A percentile compares a stretch with the other conserved stretches of the same genome.
phyloP scores from a whole-genome alignment of 1,284 basidiomycete genomes.

The Sutorius eximius region DNA sequence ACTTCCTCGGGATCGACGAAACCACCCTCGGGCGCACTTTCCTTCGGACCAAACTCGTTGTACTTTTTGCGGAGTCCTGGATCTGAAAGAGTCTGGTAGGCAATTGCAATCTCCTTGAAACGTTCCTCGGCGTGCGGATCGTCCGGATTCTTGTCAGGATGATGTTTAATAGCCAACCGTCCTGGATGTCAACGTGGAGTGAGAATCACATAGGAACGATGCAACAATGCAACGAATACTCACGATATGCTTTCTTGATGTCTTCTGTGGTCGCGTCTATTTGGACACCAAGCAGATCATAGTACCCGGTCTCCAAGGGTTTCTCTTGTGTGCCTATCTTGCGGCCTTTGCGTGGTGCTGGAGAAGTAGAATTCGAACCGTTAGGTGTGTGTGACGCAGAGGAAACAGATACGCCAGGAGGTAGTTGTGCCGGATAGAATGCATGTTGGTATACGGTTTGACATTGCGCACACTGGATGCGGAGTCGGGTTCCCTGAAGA shows the following conservation, averaged over 20 bases:
- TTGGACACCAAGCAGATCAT: constrained; percentile 79
- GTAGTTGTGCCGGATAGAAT: constrained; percentile 63
- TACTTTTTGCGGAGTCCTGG: constrained; percentile 84
- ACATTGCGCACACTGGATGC: constrained; percentile 72
- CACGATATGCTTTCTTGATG: constrained; percentile 94
- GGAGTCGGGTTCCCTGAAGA: constrained; percentile 61
- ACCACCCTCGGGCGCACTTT: constrained; percentile 76
- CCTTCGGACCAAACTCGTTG: constrained; percentile 87
- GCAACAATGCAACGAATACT: constrained; percentile 22
- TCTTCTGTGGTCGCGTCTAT: constrained; percentile 79
- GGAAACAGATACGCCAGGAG: constrained; percentile 28
- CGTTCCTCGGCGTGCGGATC: constrained; percentile 90
- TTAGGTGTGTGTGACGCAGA: constrained; percentile 10
- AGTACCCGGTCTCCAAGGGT: constrained; percentile 88
- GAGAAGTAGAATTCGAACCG: constrained; percentile 17
- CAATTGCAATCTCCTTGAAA: constrained; percentile 87
- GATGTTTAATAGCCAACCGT: constrained; percentile 90
- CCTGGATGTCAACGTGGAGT: constrained; percentile 43
- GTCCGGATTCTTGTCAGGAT: constrained; percentile 91
- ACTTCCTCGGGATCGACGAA: constrained; percentile 77
- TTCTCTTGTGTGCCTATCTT: constrained; percentile 87
- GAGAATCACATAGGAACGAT: background rate
- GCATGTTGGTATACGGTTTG: constrained; percentile 56
- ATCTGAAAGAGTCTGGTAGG: constrained; percentile 90
- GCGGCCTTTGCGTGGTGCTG: constrained; percentile 45